Evolutionary conservation across 2,329 filamentous ascomycete species (phyloP).

Genomic region (Fusarium nelsonii): DNA sequence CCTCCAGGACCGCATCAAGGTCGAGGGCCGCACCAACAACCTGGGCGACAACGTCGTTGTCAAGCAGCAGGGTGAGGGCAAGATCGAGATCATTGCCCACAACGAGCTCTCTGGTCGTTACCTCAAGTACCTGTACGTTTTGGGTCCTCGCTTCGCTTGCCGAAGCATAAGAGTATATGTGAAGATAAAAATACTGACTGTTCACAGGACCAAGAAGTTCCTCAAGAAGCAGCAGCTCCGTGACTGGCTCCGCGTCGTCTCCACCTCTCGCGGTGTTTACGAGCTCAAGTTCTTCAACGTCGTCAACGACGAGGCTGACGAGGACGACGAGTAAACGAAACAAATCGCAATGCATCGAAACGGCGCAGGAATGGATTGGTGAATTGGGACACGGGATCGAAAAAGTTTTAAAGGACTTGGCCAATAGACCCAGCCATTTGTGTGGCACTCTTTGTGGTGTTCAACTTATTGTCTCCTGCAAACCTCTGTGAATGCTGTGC

Average conservation of each 20-base stretch:
- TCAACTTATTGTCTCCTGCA: constrained; percentile 14
- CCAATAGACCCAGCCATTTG: constrained; percentile 51
- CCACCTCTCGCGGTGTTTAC: constrained; percentile 97
- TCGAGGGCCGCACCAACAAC: constrained; percentile 98
- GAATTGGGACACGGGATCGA: constrained; percentile 46
- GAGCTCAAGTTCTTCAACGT: constrained; percentile 99
- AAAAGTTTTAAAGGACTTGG: constrained; percentile 46
- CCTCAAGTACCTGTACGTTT: constrained; percentile 97
- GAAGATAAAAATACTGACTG: constrained; percentile 9
- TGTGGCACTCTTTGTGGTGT: constrained; percentile 50
- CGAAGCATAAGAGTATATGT: neutral
- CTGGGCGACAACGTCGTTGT: constrained; percentile 94
- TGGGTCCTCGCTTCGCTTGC: neutral
- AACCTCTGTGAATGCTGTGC: neutral
- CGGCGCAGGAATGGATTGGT: constrained; percentile 51
- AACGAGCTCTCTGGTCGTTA: constrained; percentile 98
- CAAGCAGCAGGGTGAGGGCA: constrained; percentile 92
- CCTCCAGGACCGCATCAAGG: constrained; percentile 99
- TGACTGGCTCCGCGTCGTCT: constrained; percentile 99
- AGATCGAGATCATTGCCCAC: constrained; percentile 97
- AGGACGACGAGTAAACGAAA: constrained; percentile 92
- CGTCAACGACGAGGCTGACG: constrained; percentile 96
- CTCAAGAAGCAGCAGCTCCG: constrained; percentile 99
- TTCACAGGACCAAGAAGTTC: constrained; percentile 96
- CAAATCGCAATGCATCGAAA: constrained; percentile 44